Evolutionary conservation across 176 grass and related monocot species (phyloP).

Genomic region (Aegilops umbellulata): DNA sequence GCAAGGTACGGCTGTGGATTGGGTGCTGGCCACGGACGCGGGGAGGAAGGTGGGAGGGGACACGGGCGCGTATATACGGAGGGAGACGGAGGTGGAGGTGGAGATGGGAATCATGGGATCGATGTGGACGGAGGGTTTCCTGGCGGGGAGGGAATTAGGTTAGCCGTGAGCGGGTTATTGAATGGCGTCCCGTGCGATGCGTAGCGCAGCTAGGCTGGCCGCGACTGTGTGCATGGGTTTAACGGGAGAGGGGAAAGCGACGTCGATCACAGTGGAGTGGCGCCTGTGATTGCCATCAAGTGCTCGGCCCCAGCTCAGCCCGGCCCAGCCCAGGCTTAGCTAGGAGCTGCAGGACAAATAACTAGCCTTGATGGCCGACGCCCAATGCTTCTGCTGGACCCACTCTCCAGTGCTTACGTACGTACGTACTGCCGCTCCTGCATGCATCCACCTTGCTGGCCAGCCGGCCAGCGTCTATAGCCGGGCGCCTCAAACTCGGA

Average conservation of each 20-base stretch:
- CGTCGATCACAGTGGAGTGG: conserved; percentile 39
- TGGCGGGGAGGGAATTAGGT: conserved; percentile 61
- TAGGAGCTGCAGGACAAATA: not conserved
- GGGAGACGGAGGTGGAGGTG: not conserved
- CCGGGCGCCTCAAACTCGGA: no score
- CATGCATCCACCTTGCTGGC: not conserved
- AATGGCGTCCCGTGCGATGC: conserved; percentile 50
- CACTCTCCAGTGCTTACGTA: not conserved
- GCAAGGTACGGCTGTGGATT: not conserved
- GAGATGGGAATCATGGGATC: conserved; percentile 13
- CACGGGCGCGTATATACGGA: conserved; percentile 30
- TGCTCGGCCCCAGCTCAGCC: conserved; percentile 1
- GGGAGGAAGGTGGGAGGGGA: not conserved
- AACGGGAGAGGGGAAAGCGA: conserved; percentile 74
- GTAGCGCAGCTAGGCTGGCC: not conserved
- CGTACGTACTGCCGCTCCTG: not conserved
- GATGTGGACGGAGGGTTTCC: conserved; percentile 66
- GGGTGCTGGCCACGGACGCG: not conserved
- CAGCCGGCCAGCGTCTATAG: no score
- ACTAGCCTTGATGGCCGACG: not conserved
- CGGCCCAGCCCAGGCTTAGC: not conserved
- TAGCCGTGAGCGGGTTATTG: conserved; percentile 28
- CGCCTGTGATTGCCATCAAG: conserved; percentile 97
- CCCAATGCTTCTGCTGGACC: not conserved
- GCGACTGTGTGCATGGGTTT: conserved; percentile 77